Conservation (phyloP, 208 protist genomes). For the Leishmania turanica region DNA sequence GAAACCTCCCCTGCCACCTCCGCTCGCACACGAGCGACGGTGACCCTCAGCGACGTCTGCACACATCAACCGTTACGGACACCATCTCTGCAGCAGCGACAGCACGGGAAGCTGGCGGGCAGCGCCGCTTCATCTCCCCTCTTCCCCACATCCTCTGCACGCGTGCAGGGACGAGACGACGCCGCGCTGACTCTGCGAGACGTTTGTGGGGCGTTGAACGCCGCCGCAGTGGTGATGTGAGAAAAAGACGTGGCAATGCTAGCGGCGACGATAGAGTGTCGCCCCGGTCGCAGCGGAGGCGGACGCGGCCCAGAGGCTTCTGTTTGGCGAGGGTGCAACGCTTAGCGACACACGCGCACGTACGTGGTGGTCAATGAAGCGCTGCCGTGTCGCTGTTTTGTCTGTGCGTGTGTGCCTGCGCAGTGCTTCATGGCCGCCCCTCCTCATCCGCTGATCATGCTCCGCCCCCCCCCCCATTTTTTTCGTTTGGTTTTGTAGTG, state of each 20-base stretch:
- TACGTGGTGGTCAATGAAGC: neutral
- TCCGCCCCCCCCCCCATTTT: too few relatives aligned
- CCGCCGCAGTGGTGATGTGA: neutral
- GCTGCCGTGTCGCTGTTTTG: neutral
- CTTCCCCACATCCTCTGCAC: neutral
- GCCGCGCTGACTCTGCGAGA: conserved; percentile 15
- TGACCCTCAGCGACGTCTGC: neutral
- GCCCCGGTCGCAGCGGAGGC: neutral
- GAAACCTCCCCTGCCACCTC: neutral
- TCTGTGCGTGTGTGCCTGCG: neutral
- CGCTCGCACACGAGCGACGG: neutral
- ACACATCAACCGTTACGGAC: neutral
- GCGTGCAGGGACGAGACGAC: neutral
- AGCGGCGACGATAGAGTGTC: neutral
- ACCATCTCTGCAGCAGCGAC: neutral
- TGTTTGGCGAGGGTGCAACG: neutral
- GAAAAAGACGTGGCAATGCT: neutral
- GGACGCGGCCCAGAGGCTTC: neutral
- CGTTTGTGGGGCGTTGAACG: conserved; percentile 2
- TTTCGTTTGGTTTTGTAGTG: neutral
- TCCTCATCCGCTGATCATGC: neutral
- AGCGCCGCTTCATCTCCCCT: neutral
- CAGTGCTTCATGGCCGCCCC: neutral
- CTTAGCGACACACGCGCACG: neutral
- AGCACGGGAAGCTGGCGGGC: neutral